phyloP scores from a whole-genome alignment of 2,329 filamentous ascomycete genomes.

The Hypomyces perniciosus region DNA sequence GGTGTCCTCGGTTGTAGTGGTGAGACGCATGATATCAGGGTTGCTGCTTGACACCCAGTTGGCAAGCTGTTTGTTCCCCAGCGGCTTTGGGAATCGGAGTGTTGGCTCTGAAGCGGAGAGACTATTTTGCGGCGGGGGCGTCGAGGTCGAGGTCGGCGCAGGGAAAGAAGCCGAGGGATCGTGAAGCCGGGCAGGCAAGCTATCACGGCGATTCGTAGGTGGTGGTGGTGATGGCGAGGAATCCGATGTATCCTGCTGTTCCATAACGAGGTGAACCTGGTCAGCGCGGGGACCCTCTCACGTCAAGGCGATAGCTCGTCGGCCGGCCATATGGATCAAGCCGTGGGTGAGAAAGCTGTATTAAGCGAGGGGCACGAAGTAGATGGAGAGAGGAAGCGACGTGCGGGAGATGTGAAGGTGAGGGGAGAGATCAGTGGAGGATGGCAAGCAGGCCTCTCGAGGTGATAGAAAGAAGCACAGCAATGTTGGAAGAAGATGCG shows the following conservation, averaged over 20 bases:
- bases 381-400: not conserved
- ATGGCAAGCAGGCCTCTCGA: not conserved
- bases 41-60: slow-evolving; percentile 55
- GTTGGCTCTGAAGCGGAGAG: slow-evolving; percentile 41
- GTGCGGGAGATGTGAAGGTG: slow-evolving; percentile 1
- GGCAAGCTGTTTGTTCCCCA: slow-evolving; percentile 49
- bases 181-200: slow-evolving; percentile 21
- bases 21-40: slow-evolving; percentile 49
- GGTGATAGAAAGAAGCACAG: slow-evolving; percentile 9
- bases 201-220: slow-evolving; percentile 23
- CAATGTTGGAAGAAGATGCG: slow-evolving; percentile 6
- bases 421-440: slow-evolving; percentile 9
- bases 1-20: slow-evolving; percentile 40
- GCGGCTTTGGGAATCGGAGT: slow-evolving; percentile 51
- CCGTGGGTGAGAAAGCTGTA: not conserved
- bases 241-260: slow-evolving; percentile 35
- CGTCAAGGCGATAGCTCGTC: slow-evolving; percentile 19
- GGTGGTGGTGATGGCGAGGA: slow-evolving; percentile 25
- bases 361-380: not conserved
- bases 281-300: slow-evolving; percentile 23
- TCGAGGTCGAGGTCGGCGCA: slow-evolving; percentile 7
- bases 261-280: slow-evolving; percentile 43
- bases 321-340: slow-evolving; percentile 15
- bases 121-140: slow-evolving; percentile 13
- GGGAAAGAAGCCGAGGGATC: slow-evolving; percentile 14